These are phyloP conservation scores for Leptosphaerulina australis DNA, from an alignment of 2,329 filamentous ascomycete species.

Conservation along the genomic window DNA sequence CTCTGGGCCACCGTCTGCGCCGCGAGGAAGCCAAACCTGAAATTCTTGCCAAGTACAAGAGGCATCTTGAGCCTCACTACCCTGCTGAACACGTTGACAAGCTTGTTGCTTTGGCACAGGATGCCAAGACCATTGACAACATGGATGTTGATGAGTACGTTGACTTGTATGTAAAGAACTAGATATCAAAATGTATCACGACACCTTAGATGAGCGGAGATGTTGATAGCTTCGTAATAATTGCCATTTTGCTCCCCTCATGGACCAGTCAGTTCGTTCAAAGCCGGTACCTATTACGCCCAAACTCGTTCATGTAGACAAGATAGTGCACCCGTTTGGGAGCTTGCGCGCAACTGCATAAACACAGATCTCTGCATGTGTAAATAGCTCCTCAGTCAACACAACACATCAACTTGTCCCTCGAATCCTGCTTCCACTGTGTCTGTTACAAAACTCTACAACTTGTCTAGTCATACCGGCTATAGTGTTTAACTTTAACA, in stretches of 20 bases:
- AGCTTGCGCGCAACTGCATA: no score
- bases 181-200: slow-evolving; percentile 20
- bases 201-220: neutral
- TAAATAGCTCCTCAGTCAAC: no score
- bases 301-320: no score
- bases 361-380: no score
- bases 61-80: slow-evolving; percentile 86
- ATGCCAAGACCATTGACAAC: slow-evolving; percentile 75
- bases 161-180: slow-evolving; percentile 74
- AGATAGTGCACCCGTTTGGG: no score
- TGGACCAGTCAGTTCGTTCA: neutral
- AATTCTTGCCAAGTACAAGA: slow-evolving; percentile 93
- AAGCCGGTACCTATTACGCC: no score
- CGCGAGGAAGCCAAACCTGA: slow-evolving; percentile 97
- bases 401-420: no score
- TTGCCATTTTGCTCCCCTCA: neutral
- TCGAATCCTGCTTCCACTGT: no score
- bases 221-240: neutral
- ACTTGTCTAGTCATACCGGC: no score
- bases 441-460: no score
- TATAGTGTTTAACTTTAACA: no score
- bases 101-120: slow-evolving; percentile 78
- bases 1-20: slow-evolving; percentile 87
- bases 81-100: slow-evolving; percentile 76
- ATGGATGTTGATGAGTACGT: slow-evolving; percentile 93